These are phyloP conservation scores for Chrysochromulina tobinii DNA, from an alignment of 78 protist species.

Conservation along the genomic window DNA sequence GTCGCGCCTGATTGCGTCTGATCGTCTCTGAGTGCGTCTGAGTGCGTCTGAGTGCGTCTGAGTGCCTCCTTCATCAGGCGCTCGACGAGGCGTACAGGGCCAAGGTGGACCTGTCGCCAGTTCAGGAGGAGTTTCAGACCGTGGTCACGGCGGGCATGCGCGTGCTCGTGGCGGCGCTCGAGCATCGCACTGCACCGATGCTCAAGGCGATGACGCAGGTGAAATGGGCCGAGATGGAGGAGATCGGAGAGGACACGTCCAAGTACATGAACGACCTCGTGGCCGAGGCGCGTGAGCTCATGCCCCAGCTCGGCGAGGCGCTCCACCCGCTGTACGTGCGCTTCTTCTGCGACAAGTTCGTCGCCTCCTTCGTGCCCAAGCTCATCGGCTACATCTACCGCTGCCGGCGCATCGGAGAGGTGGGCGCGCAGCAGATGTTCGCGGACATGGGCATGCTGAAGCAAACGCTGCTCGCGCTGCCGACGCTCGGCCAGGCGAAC, in stretches of 20 bases:
- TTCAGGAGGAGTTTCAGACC: background rate
- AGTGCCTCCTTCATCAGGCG: background rate
- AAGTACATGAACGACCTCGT: background rate
- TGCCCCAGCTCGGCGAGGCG: slow-evolving; percentile 4
- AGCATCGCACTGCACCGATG: background rate
- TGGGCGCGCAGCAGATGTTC: slow-evolving; percentile 31
- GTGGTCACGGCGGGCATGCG: background rate
- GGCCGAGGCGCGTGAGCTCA: background rate
- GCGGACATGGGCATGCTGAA: slow-evolving; percentile 24
- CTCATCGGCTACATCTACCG: background rate
- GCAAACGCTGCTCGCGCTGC: background rate
- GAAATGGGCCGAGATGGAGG: background rate
- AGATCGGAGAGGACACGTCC: background rate
- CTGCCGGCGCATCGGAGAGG: slow-evolving; percentile 10
- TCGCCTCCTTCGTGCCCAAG: slow-evolving; percentile 1
- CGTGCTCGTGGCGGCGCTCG: slow-evolving; percentile 4
- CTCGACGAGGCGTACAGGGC: background rate
- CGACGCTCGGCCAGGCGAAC: background rate
- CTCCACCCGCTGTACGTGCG: background rate
- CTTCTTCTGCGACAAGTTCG: slow-evolving; percentile 34
- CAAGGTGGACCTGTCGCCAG: background rate
- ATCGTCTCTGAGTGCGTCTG: too few relatives aligned
- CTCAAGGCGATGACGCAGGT: background rate
- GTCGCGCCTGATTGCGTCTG: too few relatives aligned
- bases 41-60: too few relatives aligned